A percentile compares a stretch with the other conserved stretches of the same genome.
These are phyloP conservation scores for Nicotiana otophora DNA, from an alignment of 257 asterid genomes.

Conservation along the genomic window DNA sequence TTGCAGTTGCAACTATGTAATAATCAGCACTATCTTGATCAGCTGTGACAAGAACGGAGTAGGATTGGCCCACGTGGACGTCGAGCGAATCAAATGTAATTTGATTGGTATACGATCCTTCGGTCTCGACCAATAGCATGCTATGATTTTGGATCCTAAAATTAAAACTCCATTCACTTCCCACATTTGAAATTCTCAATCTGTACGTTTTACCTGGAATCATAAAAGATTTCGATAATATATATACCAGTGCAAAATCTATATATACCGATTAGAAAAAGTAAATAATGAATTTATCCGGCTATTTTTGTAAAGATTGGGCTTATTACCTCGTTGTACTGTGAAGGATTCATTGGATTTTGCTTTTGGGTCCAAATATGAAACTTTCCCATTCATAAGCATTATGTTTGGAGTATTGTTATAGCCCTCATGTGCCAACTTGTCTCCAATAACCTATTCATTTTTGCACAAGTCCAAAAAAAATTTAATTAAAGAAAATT, in stretches of 20 bases:
- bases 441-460: constrained; percentile 34
- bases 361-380: constrained; percentile 28
- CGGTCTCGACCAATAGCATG: constrained; percentile 60
- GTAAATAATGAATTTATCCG: too few relatives aligned
- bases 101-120: constrained; percentile 58
- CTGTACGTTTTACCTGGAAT: constrained; percentile 48
- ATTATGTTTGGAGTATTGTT: constrained; percentile 22
- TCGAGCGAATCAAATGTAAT: constrained; percentile 44
- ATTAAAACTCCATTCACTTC: constrained; percentile 51
- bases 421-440: constrained; percentile 1
- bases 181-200: constrained; percentile 57
- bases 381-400: constrained; percentile 71
- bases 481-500: too few relatives aligned
- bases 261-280: too few relatives aligned
- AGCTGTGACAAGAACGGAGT: constrained; percentile 59
- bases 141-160: constrained; percentile 54
- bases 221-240: neutral
- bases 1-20: constrained; percentile 61
- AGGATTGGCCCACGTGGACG: constrained; percentile 72
- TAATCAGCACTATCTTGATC: constrained; percentile 42
- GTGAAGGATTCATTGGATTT: constrained; percentile 38
- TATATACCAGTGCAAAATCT: too few relatives aligned
- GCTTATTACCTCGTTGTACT: constrained; percentile 35
- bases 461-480: neutral
- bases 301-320: neutral